Percentiles rank a stretch among this genome's conserved stretches.
phyloP scores from a whole-genome alignment of 2,329 filamentous ascomycete species.

The Microsporum audouinii region DNA sequence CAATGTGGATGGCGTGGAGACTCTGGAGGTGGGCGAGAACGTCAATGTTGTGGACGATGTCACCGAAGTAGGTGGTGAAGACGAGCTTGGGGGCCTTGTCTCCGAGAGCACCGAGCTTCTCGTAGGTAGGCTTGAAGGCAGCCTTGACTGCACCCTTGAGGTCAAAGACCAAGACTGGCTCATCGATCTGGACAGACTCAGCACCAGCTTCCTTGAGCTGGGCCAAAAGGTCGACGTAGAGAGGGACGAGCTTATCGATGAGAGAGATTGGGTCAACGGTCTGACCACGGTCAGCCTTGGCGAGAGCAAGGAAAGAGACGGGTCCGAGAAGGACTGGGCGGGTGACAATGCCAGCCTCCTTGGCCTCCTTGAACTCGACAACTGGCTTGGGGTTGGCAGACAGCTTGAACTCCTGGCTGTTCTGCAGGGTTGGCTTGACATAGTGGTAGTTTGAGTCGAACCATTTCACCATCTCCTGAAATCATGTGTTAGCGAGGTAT shows the following conservation, averaged over 20 bases:
- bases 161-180: conserved; percentile 93
- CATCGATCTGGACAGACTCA: conserved; percentile 94
- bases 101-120: conserved; percentile 64
- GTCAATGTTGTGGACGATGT: conserved; percentile 98
- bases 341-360: conserved; percentile 87
- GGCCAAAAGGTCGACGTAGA: conserved; percentile 85
- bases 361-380: conserved; percentile 87
- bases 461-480: conserved; percentile 98
- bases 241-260: conserved; percentile 81
- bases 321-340: conserved; percentile 91
- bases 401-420: conserved; percentile 94
- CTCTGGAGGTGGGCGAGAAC: conserved; percentile 61
- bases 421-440: conserved; percentile 96
- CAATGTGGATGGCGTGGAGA: conserved; percentile 79
- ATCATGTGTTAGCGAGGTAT: conserved; percentile 19
- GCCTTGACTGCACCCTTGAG: conserved; percentile 80
- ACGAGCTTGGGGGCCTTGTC: conserved; percentile 75
- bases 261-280: conserved; percentile 86
- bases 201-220: conserved; percentile 94
- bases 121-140: conserved; percentile 95
- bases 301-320: conserved; percentile 93
- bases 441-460: conserved; percentile 99
- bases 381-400: conserved; percentile 82
- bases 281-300: conserved; percentile 95
- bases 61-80: conserved; percentile 96